phyloP scores from a whole-genome alignment of 2,329 filamentous ascomycete species.

The Talaromyces sp. region DNA sequence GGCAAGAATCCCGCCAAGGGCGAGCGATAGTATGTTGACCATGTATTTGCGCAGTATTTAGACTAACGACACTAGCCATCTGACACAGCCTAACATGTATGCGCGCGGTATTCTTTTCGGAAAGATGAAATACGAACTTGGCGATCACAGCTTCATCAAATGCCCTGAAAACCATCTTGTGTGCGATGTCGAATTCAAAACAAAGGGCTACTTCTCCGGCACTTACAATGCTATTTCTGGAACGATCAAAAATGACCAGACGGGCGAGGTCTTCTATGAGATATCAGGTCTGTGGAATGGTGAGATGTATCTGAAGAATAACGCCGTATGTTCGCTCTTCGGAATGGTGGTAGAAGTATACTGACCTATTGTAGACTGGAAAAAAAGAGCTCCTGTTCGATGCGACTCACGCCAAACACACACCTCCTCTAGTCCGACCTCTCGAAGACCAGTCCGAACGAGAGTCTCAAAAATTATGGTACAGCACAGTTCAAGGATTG shows the following conservation, averaged over 20 bases:
- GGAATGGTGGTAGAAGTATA: background rate
- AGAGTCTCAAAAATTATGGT: constrained; percentile 87
- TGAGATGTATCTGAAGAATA: constrained; percentile 87
- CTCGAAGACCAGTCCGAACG: constrained; percentile 82
- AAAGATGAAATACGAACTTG: constrained; percentile 99
- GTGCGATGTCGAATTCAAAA: constrained; percentile 96
- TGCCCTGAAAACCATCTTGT: constrained; percentile 84
- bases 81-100: constrained; percentile 99
- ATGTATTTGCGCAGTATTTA: constrained; percentile 11
- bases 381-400: constrained; percentile 89
- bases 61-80: constrained; percentile 55
- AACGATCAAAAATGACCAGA: constrained; percentile 80
- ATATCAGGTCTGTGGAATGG: constrained; percentile 90
- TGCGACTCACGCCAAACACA: constrained; percentile 72
- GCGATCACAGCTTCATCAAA: constrained; percentile 87
- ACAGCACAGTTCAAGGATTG: constrained; percentile 74
- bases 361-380: constrained; percentile 60
- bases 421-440: constrained; percentile 68
- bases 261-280: constrained; percentile 84
- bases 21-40: constrained; percentile 75
- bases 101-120: constrained; percentile 94
- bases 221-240: constrained; percentile 96
- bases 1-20: constrained; percentile 61
- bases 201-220: constrained; percentile 93
- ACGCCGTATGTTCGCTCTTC: constrained; percentile 59